Evolutionary conservation across 2,329 filamentous ascomycete species (phyloP).

Genomic region (Ophiognomonia clavigignenti-juglandacearum): DNA sequence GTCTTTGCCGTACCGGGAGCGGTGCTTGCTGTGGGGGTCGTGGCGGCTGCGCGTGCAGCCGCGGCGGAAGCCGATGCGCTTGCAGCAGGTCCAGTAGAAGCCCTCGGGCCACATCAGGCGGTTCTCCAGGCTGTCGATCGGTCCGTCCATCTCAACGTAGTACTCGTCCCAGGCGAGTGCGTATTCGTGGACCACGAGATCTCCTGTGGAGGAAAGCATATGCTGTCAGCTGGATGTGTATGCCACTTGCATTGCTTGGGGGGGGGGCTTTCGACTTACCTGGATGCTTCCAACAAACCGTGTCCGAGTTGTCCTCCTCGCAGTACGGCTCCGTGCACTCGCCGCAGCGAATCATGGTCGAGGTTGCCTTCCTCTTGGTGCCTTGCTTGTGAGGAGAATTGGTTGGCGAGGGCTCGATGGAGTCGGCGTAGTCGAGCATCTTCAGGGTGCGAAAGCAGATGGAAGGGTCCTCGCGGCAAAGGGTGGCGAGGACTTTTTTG

Average conservation of each 20-base stretch:
- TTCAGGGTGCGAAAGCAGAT: background rate
- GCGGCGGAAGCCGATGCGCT: slow-evolving; percentile 6
- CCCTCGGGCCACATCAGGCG: slow-evolving; percentile 22
- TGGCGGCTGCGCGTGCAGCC: slow-evolving; percentile 15
- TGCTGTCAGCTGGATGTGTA: background rate
- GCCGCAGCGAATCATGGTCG: background rate
- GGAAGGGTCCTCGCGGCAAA: too few relatives aligned
- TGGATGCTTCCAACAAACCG: slow-evolving; percentile 14
- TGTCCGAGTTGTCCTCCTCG: slow-evolving; percentile 13
- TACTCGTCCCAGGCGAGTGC: slow-evolving; percentile 24
- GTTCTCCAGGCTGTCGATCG: slow-evolving; percentile 21
- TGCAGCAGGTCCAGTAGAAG: slow-evolving; percentile 27
- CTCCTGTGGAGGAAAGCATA: slow-evolving; percentile 14
- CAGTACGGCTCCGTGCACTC: background rate
- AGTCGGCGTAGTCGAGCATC: background rate
- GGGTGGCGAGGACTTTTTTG: too few relatives aligned
- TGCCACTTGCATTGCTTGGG: too few relatives aligned
- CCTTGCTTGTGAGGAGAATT: background rate
- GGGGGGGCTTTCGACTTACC: too few relatives aligned
- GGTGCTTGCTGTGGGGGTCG: background rate
- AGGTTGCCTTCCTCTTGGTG: background rate
- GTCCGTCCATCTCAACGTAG: slow-evolving; percentile 24
- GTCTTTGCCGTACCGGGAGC: background rate
- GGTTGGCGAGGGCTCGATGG: background rate
- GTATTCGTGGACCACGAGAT: slow-evolving; percentile 21